These are phyloP conservation scores for Fusarium pseudoanthophilum DNA, from an alignment of 2,329 filamentous ascomycete species.

Conservation along the genomic window DNA sequence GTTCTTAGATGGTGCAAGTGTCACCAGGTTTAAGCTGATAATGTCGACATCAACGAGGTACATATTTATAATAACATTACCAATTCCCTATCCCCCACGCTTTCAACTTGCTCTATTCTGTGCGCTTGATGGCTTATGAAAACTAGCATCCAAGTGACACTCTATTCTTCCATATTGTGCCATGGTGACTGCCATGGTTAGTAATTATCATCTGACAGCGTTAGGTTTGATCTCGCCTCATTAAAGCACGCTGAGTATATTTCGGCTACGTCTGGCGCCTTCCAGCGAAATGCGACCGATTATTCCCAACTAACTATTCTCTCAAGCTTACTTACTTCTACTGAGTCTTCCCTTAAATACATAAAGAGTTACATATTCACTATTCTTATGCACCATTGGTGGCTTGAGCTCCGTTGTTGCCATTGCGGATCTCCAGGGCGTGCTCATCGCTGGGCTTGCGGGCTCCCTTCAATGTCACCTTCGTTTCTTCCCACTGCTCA, in stretches of 20 bases:
- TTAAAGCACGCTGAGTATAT: background rate
- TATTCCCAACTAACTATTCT: background rate
- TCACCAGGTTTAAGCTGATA: too few species aligned
- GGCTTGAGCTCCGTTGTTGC: background rate
- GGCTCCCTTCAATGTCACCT: background rate
- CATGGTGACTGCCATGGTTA: background rate
- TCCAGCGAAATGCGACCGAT: too few species aligned
- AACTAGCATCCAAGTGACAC: background rate
- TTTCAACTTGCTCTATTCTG: background rate
- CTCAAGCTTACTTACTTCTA: too few species aligned
- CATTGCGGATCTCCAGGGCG: background rate
- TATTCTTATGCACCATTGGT: background rate
- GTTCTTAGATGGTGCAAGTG: too few species aligned
- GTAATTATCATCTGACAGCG: background rate
- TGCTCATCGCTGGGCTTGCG: background rate
- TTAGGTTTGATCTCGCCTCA: background rate
- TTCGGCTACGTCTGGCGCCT: accelerated
- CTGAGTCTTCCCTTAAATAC: accelerated
- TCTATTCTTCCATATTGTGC: background rate
- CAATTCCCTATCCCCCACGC: background rate
- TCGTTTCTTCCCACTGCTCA: constrained; percentile 6
- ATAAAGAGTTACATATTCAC: too few species aligned
- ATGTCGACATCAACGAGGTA: accelerated
- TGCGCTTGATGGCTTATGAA: background rate
- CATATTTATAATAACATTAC: background rate